These are phyloP conservation scores for Pyricularia sp. DNA, from an alignment of 2,329 filamentous ascomycete genomes.

Conservation along the genomic window DNA sequence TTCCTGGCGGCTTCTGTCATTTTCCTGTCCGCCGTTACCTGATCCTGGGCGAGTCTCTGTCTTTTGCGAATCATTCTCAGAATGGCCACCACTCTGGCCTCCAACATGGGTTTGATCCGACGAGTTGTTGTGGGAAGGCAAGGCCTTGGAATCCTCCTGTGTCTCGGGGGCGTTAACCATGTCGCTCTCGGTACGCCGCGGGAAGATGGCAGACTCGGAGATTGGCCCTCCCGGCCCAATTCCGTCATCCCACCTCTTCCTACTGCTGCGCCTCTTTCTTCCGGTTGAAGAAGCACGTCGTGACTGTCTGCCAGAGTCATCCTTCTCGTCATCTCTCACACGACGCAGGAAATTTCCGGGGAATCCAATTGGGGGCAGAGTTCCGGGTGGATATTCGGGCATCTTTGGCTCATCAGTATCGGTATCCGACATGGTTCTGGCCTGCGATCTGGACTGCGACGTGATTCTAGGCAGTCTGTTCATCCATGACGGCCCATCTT, in stretches of 20 bases:
- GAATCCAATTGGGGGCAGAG: conserved; percentile 56
- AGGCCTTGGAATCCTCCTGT: neutral
- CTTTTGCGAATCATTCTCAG: neutral
- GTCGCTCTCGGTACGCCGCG: conserved; percentile 30
- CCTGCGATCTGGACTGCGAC: conserved; percentile 62
- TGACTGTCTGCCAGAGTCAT: conserved; percentile 31
- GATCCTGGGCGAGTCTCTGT: neutral
- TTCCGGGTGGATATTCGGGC: conserved; percentile 52
- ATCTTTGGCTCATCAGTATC: conserved; percentile 53
- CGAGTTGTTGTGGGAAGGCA: neutral
- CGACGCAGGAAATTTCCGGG: conserved; percentile 70
- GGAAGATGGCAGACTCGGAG: conserved; percentile 78
- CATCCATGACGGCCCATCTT: conserved; percentile 90
- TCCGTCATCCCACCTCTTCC: conserved; percentile 57
- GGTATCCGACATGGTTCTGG: conserved; percentile 69
- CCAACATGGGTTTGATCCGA: neutral
- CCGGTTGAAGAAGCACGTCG: conserved; percentile 48
- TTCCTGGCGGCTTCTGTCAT: neutral
- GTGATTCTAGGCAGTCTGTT: conserved; percentile 67
- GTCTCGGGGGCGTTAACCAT: conserved; percentile 4
- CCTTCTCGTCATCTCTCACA: conserved; percentile 61
- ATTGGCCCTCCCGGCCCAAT: conserved; percentile 76
- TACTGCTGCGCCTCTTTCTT: conserved; percentile 41
- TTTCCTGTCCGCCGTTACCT: neutral
- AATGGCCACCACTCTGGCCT: neutral